Percentiles rank a stretch among this genome's conserved stretches.
Evolutionary conservation across 805 yeast genomes (phyloP).

Genomic region (Pichia nakasei): DNA sequence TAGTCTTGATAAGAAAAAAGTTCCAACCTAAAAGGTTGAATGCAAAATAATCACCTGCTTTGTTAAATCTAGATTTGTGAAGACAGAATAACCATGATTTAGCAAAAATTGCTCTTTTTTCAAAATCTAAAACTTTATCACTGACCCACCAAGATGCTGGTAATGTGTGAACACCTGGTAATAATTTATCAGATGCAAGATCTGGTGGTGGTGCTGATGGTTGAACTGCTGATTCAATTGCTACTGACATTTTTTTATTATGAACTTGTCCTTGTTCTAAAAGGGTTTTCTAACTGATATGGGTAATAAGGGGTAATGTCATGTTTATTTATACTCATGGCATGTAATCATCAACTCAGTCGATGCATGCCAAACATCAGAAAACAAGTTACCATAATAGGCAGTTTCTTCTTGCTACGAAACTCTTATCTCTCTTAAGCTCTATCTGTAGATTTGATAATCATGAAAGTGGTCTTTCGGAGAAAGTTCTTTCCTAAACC

Average conservation of each 20-base stretch:
- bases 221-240: conserved; percentile 17
- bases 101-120: conserved; percentile 48
- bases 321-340: neutral
- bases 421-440: neutral
- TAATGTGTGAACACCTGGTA: conserved; percentile 42
- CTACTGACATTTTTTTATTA: conserved; percentile 1
- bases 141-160: conserved; percentile 65
- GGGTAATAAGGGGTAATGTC: no score
- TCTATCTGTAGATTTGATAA: neutral
- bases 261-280: neutral
- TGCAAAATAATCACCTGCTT: conserved; percentile 49
- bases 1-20: conserved; percentile 47
- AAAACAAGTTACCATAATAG: neutral
- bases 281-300: no score
- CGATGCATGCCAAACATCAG: neutral
- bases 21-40: conserved; percentile 44
- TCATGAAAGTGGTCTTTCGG: neutral
- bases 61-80: conserved; percentile 43
- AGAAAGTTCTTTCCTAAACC: neutral
- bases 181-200: conserved; percentile 21
- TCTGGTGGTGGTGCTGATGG: conserved; percentile 23
- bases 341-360: no score
- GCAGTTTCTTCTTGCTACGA: neutral
- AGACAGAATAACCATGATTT: conserved; percentile 48
- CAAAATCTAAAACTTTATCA: conserved; percentile 47